Evolutionary conservation across 352 stramenopile species (phyloP).

Genomic region (Phytophthora rubi): DNA sequence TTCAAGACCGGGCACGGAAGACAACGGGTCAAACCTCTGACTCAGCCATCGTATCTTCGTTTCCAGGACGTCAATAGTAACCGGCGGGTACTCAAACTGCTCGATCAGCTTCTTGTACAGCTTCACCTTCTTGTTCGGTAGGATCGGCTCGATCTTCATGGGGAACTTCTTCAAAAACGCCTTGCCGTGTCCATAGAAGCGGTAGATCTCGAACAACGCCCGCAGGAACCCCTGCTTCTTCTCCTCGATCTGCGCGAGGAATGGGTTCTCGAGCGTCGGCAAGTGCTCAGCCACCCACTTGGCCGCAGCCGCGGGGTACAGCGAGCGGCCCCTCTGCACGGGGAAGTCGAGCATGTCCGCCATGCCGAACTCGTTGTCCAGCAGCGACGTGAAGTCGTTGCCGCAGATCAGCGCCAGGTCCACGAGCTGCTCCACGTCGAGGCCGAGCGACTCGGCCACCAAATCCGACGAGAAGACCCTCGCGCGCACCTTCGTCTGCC

Average conservation of each 20-base stretch:
- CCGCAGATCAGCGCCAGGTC: conserved; percentile 87
- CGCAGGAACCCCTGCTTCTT: conserved; percentile 52
- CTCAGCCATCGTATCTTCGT: conserved; percentile 49
- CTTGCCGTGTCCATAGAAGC: conserved; percentile 69
- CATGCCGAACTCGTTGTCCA: conserved; percentile 74
- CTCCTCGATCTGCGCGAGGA: conserved; percentile 52
- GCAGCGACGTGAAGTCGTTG: conserved; percentile 86
- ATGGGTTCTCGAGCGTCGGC: conserved; percentile 65
- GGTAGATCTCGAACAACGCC: conserved; percentile 75
- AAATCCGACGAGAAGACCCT: conserved; percentile 77
- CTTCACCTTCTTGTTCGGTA: conserved; percentile 57
- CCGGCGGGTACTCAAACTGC: conserved; percentile 54
- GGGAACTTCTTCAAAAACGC: conserved; percentile 62
- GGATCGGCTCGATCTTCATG: conserved; percentile 35
- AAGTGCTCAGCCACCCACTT: conserved; percentile 62
- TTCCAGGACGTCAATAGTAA: conserved; percentile 75
- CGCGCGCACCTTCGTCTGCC: conserved; percentile 47
- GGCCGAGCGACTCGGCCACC: conserved; percentile 63
- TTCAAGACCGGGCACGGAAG: conserved; percentile 27
- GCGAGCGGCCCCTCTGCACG: conserved; percentile 44
- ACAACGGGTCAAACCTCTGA: conserved; percentile 64
- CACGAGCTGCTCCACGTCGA: conserved; percentile 75
- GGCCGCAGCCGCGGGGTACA: conserved; percentile 60
- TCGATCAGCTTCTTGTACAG: conserved; percentile 70
- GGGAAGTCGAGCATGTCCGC: conserved; percentile 60